A percentile compares a stretch with the other conserved stretches of the same genome.
Conservation (phyloP, 2,329 filamentous ascomycete species). For the Trichoderma sp. region DNA sequence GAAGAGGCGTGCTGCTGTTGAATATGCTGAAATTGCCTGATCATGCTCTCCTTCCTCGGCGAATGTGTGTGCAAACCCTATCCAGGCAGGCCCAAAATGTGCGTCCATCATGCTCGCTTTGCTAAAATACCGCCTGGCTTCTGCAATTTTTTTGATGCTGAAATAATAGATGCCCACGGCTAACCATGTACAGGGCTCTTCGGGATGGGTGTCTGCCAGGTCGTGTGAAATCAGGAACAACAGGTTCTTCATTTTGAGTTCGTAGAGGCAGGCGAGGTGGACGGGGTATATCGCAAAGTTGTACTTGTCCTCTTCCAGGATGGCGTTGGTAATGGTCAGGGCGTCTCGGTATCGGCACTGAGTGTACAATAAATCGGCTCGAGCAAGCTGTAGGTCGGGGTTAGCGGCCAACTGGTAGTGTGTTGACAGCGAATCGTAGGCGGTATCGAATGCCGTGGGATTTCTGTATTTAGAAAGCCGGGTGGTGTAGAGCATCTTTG, state of each 20-base stretch:
- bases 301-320: conserved; percentile 81
- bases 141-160: conserved; percentile 81
- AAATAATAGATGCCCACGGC: conserved; percentile 96
- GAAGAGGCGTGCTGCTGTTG: conserved; percentile 88
- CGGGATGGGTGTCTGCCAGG: conserved; percentile 84
- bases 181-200: conserved; percentile 89
- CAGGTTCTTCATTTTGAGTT: conserved; percentile 81
- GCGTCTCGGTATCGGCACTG: conserved; percentile 92
- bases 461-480: conserved; percentile 93
- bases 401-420: conserved; percentile 88
- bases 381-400: conserved; percentile 83
- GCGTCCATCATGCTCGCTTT: conserved; percentile 98
- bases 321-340: conserved; percentile 75
- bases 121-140: conserved; percentile 92
- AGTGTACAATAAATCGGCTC: conserved; percentile 88
- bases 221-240: conserved; percentile 92
- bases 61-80: conserved; percentile 97
- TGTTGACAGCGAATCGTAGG: conserved; percentile 86
- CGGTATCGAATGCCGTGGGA: conserved; percentile 75
- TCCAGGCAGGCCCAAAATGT: conserved; percentile 97
- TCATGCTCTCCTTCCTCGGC: conserved; percentile 97
- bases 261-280: conserved; percentile 86
- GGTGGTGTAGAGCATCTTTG: conserved; percentile 94
- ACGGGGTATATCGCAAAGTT: conserved; percentile 87
- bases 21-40: conserved; percentile 96